These are phyloP conservation scores for Geranium incanum DNA, from an alignment of 441 rosid genomes.

Conservation along the genomic window DNA sequence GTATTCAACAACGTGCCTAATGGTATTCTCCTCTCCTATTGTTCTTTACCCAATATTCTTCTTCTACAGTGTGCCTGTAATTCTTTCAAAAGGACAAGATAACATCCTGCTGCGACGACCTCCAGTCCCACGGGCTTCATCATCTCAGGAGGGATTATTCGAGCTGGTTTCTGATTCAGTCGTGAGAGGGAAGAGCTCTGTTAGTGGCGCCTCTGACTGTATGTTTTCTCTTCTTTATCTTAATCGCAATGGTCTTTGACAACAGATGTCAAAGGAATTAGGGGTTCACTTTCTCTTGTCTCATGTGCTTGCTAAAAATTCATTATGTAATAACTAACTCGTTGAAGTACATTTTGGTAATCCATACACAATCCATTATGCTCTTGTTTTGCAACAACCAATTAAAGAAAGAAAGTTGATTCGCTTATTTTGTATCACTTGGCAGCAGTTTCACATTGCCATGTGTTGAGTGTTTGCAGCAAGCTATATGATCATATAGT, in stretches of 20 bases:
- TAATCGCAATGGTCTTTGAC: too few relatives aligned
- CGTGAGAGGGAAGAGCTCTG: slow-evolving; percentile 24
- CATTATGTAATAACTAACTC: background rate
- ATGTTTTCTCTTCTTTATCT: background rate
- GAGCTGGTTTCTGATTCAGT: slow-evolving; percentile 34
- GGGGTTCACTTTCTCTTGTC: too few relatives aligned
- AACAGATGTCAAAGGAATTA: too few relatives aligned
- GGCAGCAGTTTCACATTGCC: too few relatives aligned
- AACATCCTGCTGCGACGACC: slow-evolving; percentile 36
- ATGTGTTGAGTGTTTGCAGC: background rate
- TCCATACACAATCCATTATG: background rate
- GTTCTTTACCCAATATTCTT: too few relatives aligned
- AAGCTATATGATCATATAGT: background rate
- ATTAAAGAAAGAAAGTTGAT: too few relatives aligned
- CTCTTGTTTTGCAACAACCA: background rate
- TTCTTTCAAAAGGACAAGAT: slow-evolving; percentile 38
- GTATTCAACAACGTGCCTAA: background rate
- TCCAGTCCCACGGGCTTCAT: slow-evolving; percentile 32
- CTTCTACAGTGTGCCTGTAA: slow-evolving; percentile 16
- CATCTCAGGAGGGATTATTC: slow-evolving; percentile 43
- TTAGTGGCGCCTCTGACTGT: slow-evolving; percentile 29
- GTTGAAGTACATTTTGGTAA: background rate
- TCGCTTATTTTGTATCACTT: too few relatives aligned
- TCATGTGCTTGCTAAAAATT: too few relatives aligned
- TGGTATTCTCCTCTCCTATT: too few relatives aligned